phyloP scores from a whole-genome alignment of 78 protist species.

The Cyanophora paradoxa region DNA sequence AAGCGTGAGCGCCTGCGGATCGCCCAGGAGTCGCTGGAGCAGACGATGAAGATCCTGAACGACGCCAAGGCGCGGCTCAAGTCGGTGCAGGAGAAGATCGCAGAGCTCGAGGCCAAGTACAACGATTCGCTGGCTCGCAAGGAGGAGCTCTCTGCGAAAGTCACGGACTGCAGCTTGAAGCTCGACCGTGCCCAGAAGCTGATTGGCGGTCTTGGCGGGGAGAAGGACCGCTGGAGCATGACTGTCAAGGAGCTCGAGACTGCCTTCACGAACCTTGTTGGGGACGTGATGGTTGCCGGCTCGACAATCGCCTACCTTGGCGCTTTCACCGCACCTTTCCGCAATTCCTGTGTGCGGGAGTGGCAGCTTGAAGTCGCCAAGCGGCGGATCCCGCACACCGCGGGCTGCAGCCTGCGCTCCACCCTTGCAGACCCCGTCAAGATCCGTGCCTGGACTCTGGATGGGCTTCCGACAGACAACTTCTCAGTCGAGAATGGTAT shows the following conservation, averaged over 20 bases:
- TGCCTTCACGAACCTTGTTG: constrained; percentile 26
- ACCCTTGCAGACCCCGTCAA: constrained; percentile 59
- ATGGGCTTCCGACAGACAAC: constrained; percentile 76
- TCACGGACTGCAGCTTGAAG: constrained; percentile 28
- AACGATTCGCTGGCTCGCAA: constrained; percentile 1
- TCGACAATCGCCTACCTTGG: constrained; percentile 74
- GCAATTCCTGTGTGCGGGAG: constrained; percentile 11
- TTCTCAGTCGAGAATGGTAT: constrained; percentile 69
- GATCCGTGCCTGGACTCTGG: constrained; percentile 54
- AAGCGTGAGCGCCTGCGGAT: constrained; percentile 34
- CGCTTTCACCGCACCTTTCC: constrained; percentile 62
- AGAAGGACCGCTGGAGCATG: constrained; percentile 63
- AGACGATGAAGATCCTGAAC: constrained; percentile 22
- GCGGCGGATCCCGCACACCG: constrained; percentile 26
- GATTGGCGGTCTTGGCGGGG: constrained; percentile 67
- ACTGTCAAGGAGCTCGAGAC: constrained; percentile 15
- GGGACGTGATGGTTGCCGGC: constrained; percentile 64
- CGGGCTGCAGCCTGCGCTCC: neutral
- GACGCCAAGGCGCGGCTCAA: constrained; percentile 35
- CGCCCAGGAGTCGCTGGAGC: constrained; percentile 48
- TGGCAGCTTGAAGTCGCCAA: constrained; percentile 45
- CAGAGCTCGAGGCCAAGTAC: constrained; percentile 42
- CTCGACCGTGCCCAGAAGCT: constrained; percentile 67
- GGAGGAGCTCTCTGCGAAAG: constrained; percentile 41
- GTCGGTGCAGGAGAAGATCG: constrained; percentile 44